Evolutionary conservation across 2,329 filamentous ascomycete species (phyloP).

Genomic region (Geosmithia putterillii): DNA sequence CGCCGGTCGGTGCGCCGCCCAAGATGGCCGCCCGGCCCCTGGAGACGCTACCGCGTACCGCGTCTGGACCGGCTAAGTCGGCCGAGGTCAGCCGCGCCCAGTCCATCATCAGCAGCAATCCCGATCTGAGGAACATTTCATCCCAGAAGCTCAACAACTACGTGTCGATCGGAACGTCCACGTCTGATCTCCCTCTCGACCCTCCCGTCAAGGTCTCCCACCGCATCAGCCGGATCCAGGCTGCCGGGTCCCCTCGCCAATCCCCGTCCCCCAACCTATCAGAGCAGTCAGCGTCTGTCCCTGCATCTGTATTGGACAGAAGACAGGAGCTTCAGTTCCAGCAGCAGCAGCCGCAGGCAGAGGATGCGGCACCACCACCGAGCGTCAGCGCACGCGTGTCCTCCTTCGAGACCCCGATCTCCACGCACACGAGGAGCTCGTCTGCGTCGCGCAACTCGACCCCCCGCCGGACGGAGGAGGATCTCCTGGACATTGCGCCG

Average conservation of each 20-base stretch:
- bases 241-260: slow-evolving; percentile 12
- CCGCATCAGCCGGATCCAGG: slow-evolving; percentile 7
- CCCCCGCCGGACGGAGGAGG: slow-evolving; percentile 50
- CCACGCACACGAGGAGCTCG: slow-evolving; percentile 12
- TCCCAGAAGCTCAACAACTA: slow-evolving; percentile 26
- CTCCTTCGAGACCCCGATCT: slow-evolving; percentile 11
- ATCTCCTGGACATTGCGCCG: slow-evolving; percentile 37
- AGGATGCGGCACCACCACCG: slow-evolving; percentile 9
- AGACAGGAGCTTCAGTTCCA: too few relatives aligned
- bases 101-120: slow-evolving; percentile 49
- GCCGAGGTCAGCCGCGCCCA: slow-evolving; percentile 47
- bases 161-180: slow-evolving; percentile 67
- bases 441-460: slow-evolving; percentile 60
- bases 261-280: slow-evolving; percentile 11
- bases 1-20: background rate
- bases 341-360: slow-evolving; percentile 6
- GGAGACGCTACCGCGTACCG: slow-evolving; percentile 18
- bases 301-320: too few relatives aligned
- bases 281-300: slow-evolving; percentile 5
- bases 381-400: slow-evolving; percentile 8
- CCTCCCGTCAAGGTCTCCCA: slow-evolving; percentile 9
- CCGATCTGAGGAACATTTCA: slow-evolving; percentile 46
- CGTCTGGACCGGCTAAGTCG: slow-evolving; percentile 27
- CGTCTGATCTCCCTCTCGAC: slow-evolving; percentile 43
- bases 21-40: background rate